A percentile compares a stretch with the other conserved stretches of the same genome.
Evolutionary conservation across 371 early-diverging fungal species (phyloP).

Genomic region (Mortierella polycephala): DNA sequence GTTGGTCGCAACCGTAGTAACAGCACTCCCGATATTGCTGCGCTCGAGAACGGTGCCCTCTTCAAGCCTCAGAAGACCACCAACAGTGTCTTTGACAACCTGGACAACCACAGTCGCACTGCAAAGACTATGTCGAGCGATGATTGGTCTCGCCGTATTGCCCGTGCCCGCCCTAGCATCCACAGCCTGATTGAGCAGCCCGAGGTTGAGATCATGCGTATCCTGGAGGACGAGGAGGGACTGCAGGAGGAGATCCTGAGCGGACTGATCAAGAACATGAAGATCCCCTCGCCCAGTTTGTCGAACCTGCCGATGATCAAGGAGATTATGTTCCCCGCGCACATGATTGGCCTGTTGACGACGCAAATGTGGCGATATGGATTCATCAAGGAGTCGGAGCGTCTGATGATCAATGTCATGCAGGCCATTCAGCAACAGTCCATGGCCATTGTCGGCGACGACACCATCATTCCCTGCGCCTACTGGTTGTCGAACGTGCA

Average conservation of each 20-base stretch:
- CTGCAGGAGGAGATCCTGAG: conserved; percentile 90
- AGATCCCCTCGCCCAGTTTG: conserved; percentile 88
- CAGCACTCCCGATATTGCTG: conserved; percentile 52
- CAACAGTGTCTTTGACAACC: conserved; percentile 53
- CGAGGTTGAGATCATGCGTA: conserved; percentile 54
- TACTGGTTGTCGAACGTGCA: conserved; percentile 95
- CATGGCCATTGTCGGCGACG: conserved; percentile 61
- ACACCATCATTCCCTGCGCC: conserved; percentile 71
- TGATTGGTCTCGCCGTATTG: conserved; percentile 49
- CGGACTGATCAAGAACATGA: conserved; percentile 86
- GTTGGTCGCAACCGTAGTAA: conserved; percentile 42
- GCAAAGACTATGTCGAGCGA: conserved; percentile 54
- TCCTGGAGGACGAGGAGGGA: conserved; percentile 65
- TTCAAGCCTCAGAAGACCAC: conserved; percentile 54
- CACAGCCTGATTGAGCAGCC: conserved; percentile 54
- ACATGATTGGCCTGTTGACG: conserved; percentile 86
- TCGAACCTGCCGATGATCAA: conserved; percentile 82
- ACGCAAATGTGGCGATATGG: conserved; percentile 92
- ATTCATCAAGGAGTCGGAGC: conserved; percentile 81
- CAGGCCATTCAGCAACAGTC: conserved; percentile 81
- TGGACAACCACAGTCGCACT: conserved; percentile 50
- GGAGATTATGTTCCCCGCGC: conserved; percentile 95
- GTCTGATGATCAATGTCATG: conserved; percentile 86
- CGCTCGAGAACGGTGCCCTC: conserved; percentile 31
- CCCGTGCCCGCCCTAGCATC: conserved; percentile 51